These are phyloP conservation scores for Akanthomyces muscarius DNA, from an alignment of 2,329 filamentous ascomycete species.

Conservation along the genomic window DNA sequence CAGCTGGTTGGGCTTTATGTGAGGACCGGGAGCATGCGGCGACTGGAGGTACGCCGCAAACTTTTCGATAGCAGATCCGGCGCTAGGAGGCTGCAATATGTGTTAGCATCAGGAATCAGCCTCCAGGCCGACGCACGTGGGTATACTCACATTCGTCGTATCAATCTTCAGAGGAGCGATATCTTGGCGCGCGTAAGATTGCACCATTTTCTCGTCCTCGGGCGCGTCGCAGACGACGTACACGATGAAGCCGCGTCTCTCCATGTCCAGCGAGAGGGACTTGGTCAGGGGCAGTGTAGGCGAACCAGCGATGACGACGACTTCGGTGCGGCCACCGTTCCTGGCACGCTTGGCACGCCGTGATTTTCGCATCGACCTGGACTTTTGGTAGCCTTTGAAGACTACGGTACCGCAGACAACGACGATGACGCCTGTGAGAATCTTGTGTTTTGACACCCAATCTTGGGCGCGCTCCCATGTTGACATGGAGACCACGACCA, in stretches of 20 bases:
- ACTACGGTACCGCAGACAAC: constrained; percentile 65
- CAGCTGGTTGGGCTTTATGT: constrained; percentile 71
- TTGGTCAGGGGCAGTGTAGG: constrained; percentile 78
- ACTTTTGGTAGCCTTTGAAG: constrained; percentile 48
- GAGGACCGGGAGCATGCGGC: constrained; percentile 71
- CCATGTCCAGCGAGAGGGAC: constrained; percentile 79
- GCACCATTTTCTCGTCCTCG: constrained; percentile 78
- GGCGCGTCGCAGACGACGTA: constrained; percentile 82
- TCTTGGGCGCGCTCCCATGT: constrained; percentile 54
- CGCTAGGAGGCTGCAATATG: constrained; percentile 56
- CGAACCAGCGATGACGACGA: constrained; percentile 83
- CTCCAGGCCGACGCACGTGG: not conserved
- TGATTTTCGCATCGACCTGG: constrained; percentile 58
- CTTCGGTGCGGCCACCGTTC: constrained; percentile 83
- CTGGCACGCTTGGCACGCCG: constrained; percentile 73
- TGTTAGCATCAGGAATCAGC: not conserved
- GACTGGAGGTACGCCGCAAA: constrained; percentile 69
- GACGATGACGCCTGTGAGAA: constrained; percentile 67
- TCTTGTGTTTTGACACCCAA: constrained; percentile 71
- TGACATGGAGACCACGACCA: constrained; percentile 32
- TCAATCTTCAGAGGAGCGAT: constrained; percentile 80
- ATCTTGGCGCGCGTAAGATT: constrained; percentile 72
- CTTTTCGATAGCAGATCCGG: constrained; percentile 63
- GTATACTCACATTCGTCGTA: constrained; percentile 64
- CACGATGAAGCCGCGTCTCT: constrained; percentile 87